phyloP scores from a whole-genome alignment of 345 rosid genomes.

The Triadica sebifera region DNA sequence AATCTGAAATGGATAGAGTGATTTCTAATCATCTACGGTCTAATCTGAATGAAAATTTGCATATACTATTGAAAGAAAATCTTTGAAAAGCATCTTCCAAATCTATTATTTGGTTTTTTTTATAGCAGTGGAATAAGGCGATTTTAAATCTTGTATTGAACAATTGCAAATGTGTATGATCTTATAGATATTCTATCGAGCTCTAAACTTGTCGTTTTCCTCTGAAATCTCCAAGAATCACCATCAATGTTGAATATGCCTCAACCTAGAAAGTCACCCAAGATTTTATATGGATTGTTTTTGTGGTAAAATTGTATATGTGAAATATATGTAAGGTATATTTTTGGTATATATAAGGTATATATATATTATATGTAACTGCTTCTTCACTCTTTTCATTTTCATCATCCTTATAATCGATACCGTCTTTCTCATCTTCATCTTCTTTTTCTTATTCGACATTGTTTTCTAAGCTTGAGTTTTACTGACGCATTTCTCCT shows the following conservation, averaged over 20 bases:
- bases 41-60: conserved; percentile 61
- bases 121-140: conserved; percentile 48
- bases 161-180: conserved; percentile 50
- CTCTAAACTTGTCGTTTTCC: conserved; percentile 59
- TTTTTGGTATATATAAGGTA: too few species aligned
- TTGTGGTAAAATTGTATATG: too few species aligned
- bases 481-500: too few species aligned
- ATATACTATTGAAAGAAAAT: conserved; percentile 63
- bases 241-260: conserved; percentile 87
- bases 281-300: too few species aligned
- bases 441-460: too few species aligned
- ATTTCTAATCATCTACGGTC: conserved; percentile 63
- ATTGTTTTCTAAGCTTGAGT: too few species aligned
- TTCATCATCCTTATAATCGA: too few species aligned
- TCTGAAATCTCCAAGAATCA: conserved; percentile 62
- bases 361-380: too few species aligned
- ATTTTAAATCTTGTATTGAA: conserved; percentile 45
- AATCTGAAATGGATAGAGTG: conserved; percentile 50
- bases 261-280: conserved; percentile 72
- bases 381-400: too few species aligned
- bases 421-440: too few species aligned
- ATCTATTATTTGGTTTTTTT: conserved; percentile 26
- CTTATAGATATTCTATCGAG: conserved; percentile 47
- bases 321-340: too few species aligned
- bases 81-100: conserved; percentile 60